Conservation (phyloP, 1,284 basidiomycete species). For the Sutorius eximius region DNA sequence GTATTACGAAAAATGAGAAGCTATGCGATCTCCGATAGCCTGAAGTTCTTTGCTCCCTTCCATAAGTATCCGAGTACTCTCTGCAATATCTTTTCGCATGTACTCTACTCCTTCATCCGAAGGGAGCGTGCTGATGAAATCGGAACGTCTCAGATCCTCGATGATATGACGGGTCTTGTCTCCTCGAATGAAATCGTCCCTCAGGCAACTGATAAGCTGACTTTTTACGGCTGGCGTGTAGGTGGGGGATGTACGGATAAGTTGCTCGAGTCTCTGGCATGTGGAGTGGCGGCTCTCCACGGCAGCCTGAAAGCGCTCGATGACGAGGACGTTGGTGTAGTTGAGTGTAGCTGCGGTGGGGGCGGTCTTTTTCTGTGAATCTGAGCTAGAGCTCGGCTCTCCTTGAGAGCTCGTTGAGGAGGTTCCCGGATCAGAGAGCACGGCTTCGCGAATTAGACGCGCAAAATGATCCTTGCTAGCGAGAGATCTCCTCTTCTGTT, state of each 20-base stretch:
- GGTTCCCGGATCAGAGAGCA: background rate
- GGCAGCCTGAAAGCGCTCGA: slow-evolving; percentile 28
- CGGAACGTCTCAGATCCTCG: slow-evolving; percentile 26
- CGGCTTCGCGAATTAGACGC: slow-evolving; percentile 24
- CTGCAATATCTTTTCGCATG: slow-evolving; percentile 24
- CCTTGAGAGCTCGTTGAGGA: background rate
- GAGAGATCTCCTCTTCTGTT: slow-evolving; percentile 26
- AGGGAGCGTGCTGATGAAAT: slow-evolving; percentile 24
- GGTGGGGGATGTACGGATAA: slow-evolving; percentile 22
- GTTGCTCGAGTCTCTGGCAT: slow-evolving; percentile 28
- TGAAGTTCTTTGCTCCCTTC: slow-evolving; percentile 30
- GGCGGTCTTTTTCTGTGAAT: background rate
- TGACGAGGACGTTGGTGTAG: slow-evolving; percentile 25
- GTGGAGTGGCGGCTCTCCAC: slow-evolving; percentile 28
- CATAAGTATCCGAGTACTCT: slow-evolving; percentile 26
- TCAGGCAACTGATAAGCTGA: slow-evolving; percentile 20
- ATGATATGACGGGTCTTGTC: slow-evolving; percentile 25
- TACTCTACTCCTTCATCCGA: slow-evolving; percentile 20
- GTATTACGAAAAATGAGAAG: slow-evolving; percentile 18
- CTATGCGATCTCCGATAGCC: slow-evolving; percentile 25
- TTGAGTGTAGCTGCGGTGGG: slow-evolving; percentile 13
- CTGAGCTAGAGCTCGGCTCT: slow-evolving; percentile 3
- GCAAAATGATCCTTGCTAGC: slow-evolving; percentile 24
- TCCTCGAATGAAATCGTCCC: slow-evolving; percentile 27
- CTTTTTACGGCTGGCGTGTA: slow-evolving; percentile 20